These are phyloP conservation scores for Angophora floribunda DNA, from an alignment of 345 rosid species.

Conservation along the genomic window DNA sequence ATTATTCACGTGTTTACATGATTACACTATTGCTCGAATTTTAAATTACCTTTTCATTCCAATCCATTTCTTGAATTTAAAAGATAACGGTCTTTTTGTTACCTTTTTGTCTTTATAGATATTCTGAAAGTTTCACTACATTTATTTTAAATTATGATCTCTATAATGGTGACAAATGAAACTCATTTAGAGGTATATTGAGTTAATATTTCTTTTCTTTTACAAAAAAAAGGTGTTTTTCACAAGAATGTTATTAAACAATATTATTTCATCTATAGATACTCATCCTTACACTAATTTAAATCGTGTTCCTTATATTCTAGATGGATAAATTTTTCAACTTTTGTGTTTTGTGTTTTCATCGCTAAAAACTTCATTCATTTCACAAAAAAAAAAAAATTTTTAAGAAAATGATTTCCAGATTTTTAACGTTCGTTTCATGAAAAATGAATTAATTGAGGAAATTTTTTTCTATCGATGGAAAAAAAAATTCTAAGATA, in stretches of 20 bases:
- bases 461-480: no score
- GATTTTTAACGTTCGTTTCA: no score
- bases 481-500: no score
- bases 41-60: rapidly evolving
- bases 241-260: neutral
- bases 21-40: neutral
- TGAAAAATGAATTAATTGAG: no score
- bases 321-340: neutral
- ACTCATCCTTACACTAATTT: neutral
- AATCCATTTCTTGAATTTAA: neutral
- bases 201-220: neutral
- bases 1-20: neutral
- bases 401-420: no score
- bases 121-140: neutral
- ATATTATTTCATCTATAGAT: neutral
- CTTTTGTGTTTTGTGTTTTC: neutral
- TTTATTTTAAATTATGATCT: neutral
- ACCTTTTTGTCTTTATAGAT: neutral
- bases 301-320: neutral
- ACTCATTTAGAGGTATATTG: rapidly evolving
- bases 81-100: neutral
- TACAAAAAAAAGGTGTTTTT: neutral
- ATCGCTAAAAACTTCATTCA: no score
- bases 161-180: neutral
- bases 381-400: no score